phyloP scores from a whole-genome alignment of 768 basidiomycete species.

The Macrolepiota albuminosa region DNA sequence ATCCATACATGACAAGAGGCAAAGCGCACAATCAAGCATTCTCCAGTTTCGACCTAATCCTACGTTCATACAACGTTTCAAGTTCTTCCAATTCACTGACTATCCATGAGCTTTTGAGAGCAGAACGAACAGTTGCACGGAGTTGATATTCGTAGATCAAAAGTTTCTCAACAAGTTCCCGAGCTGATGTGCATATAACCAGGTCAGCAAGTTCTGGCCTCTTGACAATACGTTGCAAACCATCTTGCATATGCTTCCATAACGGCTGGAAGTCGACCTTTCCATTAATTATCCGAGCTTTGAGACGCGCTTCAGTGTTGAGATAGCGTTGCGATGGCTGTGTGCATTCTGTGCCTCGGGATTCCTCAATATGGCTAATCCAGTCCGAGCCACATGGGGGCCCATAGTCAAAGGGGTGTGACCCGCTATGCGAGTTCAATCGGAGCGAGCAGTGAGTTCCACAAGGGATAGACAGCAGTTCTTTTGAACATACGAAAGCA shows the following conservation, averaged over 20 bases:
- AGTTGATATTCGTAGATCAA: constrained; percentile 51
- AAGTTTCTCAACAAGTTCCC: constrained; percentile 52
- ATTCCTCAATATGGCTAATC: constrained; percentile 30
- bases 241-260: constrained; percentile 57
- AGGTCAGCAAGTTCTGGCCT: background rate
- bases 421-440: constrained; percentile 41
- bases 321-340: constrained; percentile 39
- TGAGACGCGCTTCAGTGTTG: constrained; percentile 55
- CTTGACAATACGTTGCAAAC: constrained; percentile 31
- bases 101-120: constrained; percentile 68
- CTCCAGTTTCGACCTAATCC: constrained; percentile 30
- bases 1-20: constrained; percentile 5
- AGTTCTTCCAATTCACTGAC: constrained; percentile 54
- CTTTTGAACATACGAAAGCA: constrained; percentile 64
- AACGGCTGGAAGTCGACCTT: constrained; percentile 50
- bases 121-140: constrained; percentile 60
- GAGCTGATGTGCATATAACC: constrained; percentile 37
- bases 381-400: constrained; percentile 30
- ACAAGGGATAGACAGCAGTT: background rate
- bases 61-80: constrained; percentile 53
- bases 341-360: constrained; percentile 22
- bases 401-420: constrained; percentile 74
- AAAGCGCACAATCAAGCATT: constrained; percentile 7
- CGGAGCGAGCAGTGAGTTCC: background rate
- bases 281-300: constrained; percentile 64